These are phyloP conservation scores for Botrytis cinerea DNA, from an alignment of 2,329 filamentous ascomycete genomes.

Conservation along the genomic window DNA sequence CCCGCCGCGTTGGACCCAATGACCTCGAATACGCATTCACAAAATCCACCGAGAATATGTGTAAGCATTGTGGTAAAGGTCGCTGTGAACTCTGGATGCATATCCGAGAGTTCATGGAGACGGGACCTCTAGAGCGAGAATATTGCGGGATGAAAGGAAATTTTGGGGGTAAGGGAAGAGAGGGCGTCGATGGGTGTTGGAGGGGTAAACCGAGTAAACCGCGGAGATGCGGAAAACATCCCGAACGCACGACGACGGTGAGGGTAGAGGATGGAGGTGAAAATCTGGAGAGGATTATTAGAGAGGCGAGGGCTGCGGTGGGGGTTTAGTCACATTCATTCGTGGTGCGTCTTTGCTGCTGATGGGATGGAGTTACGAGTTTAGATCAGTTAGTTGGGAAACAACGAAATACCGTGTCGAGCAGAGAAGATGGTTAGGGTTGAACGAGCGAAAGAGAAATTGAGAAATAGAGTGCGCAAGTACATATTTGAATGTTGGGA, in stretches of 20 bases:
- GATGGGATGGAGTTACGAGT: neutral
- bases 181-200: constrained; percentile 53
- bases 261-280: constrained; percentile 32
- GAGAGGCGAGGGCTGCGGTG: constrained; percentile 13
- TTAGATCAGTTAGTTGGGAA: neutral
- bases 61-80: constrained; percentile 61
- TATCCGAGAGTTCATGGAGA: constrained; percentile 60
- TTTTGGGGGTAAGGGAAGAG: constrained; percentile 53
- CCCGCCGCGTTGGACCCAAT: constrained; percentile 61
- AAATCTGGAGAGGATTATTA: constrained; percentile 19
- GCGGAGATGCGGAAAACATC: constrained; percentile 58
- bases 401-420: neutral
- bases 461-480: neutral
- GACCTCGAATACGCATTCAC: constrained; percentile 66
- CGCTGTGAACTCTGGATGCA: constrained; percentile 66
- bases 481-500: neutral
- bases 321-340: neutral
- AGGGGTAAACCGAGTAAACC: constrained; percentile 62
- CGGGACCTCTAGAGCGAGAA: constrained; percentile 47
- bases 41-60: constrained; percentile 61
- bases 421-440: neutral
- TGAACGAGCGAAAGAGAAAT: neutral
- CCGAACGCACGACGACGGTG: constrained; percentile 36
- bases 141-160: constrained; percentile 62
- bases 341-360: neutral